Evolutionary conservation across 345 rosid genomes (phyloP).

Genomic region (Brassica carinata): DNA sequence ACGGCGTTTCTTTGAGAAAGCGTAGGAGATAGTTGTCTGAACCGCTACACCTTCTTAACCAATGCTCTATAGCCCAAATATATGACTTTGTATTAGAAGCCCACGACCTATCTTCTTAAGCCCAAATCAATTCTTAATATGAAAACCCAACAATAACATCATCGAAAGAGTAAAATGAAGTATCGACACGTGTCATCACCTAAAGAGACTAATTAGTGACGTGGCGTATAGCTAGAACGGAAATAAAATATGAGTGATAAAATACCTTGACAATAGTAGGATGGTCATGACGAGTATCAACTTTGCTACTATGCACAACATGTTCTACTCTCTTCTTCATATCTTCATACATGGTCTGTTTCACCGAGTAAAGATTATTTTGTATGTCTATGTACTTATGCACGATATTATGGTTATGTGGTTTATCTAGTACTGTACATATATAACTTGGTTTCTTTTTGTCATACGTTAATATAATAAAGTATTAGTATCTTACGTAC

Average conservation of each 20-base stretch:
- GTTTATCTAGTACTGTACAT: not conserved
- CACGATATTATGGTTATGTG: not conserved
- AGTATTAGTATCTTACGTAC: not conserved
- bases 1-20: no score
- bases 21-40: no score
- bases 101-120: no score
- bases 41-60: no score
- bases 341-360: constrained; percentile 56
- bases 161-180: no score
- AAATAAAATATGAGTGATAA: not conserved
- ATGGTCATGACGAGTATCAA: constrained; percentile 51
- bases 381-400: not conserved
- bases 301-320: constrained; percentile 48
- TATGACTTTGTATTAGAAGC: no score
- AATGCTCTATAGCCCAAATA: no score
- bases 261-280: constrained; percentile 69
- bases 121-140: no score
- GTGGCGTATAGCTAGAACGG: not conserved
- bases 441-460: not conserved
- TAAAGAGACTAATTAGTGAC: no score
- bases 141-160: no score
- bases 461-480: not conserved
- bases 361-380: not conserved
- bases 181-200: no score
- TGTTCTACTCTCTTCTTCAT: constrained; percentile 60